Percentiles rank a stretch among this genome's conserved stretches.
phyloP scores from a whole-genome alignment of 306 rosid genomes.

The Sesbania bispinosa region DNA sequence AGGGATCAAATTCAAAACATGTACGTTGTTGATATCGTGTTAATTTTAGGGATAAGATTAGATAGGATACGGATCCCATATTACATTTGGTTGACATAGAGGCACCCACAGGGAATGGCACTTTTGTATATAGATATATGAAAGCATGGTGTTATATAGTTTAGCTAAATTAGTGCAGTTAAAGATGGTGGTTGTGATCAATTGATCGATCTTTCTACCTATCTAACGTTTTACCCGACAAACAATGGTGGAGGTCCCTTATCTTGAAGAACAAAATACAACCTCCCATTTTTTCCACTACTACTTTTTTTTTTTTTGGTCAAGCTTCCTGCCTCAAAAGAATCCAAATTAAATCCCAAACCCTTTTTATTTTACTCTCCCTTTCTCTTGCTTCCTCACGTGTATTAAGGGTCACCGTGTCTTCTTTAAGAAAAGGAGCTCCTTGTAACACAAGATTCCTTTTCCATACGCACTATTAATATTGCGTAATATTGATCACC shows the following conservation, averaged over 20 bases:
- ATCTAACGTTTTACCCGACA: slow-evolving; percentile 42
- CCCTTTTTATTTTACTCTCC: slow-evolving; percentile 1
- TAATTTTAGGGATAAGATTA: background rate
- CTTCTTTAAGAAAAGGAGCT: slow-evolving; percentile 7
- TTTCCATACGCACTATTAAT: background rate
- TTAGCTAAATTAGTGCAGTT: slow-evolving; percentile 20
- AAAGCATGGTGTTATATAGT: background rate
- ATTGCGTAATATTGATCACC: background rate
- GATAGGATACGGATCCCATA: background rate
- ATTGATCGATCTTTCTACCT: background rate
- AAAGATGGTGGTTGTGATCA: slow-evolving; percentile 25
- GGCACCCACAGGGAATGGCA: background rate
- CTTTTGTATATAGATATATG: background rate
- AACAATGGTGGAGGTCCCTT: slow-evolving; percentile 50
- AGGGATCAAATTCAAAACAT: background rate
- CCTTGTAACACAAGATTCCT: slow-evolving; percentile 5
- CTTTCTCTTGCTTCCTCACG: slow-evolving; percentile 23
- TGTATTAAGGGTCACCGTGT: slow-evolving; percentile 25
- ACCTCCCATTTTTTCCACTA: slow-evolving; percentile 29
- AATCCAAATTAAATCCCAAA: slow-evolving; percentile 37
- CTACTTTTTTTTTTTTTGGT: slow-evolving; percentile 30
- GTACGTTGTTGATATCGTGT: background rate
- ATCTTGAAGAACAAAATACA: slow-evolving; percentile 34
- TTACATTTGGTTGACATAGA: background rate
- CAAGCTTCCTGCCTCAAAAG: slow-evolving; percentile 54